These are phyloP conservation scores for Solanum chacoense DNA, from an alignment of 305 asterid genomes.

Conservation along the genomic window DNA sequence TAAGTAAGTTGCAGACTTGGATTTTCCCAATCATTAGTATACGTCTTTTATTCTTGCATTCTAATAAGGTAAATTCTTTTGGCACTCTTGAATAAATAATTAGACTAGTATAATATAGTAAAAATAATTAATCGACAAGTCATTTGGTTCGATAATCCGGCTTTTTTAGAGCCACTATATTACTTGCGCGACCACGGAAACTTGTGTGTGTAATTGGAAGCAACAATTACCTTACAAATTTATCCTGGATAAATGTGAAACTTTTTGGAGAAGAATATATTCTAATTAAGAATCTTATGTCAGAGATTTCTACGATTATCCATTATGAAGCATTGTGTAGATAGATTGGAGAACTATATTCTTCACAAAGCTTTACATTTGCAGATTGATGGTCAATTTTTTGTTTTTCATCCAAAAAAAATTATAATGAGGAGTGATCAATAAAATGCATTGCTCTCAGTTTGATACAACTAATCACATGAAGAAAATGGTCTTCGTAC, in stretches of 20 bases:
- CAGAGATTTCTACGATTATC: neutral
- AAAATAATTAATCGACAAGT: neutral
- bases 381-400: neutral
- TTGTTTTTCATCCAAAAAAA: neutral
- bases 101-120: neutral
- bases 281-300: neutral
- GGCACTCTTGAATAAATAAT: neutral
- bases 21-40: neutral
- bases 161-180: neutral
- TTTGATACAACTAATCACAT: neutral
- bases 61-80: neutral
- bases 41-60: neutral
- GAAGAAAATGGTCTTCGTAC: neutral
- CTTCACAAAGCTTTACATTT: neutral
- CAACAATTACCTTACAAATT: neutral
- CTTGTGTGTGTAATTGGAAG: neutral
- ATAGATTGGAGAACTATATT: neutral
- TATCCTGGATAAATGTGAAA: neutral
- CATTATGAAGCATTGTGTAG: neutral
- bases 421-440: neutral
- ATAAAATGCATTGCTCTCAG: neutral
- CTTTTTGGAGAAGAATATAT: neutral
- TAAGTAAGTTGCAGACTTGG: neutral
- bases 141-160: neutral
- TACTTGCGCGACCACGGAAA: neutral